Evolutionary conservation across 2,329 filamentous ascomycete species (phyloP).

Genomic region (Nannizziopsis barbatae): DNA sequence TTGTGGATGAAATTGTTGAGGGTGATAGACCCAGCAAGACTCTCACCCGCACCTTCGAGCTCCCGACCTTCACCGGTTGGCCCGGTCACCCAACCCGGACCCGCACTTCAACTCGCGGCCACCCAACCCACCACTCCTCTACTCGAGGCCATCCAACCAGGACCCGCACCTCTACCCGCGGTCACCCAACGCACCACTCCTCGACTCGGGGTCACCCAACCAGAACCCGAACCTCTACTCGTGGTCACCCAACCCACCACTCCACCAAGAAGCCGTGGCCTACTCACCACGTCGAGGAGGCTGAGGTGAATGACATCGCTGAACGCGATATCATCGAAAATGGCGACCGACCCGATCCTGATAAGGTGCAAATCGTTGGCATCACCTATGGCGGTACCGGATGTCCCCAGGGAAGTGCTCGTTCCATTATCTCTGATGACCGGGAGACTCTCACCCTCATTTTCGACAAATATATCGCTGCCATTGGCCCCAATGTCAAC

Average conservation of each 20-base stretch:
- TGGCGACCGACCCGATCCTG: constrained; percentile 4
- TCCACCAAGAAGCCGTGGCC: background rate
- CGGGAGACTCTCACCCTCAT: constrained; percentile 11
- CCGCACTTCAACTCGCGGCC: background rate
- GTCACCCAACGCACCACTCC: background rate
- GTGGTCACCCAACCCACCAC: background rate
- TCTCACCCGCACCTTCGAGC: background rate
- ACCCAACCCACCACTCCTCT: background rate
- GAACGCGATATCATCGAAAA: background rate
- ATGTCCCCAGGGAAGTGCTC: constrained; percentile 11
- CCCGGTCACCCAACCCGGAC: background rate
- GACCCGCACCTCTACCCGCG: background rate
- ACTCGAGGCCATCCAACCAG: background rate
- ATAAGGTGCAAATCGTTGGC: constrained; percentile 7
- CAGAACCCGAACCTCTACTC: too few relatives aligned
- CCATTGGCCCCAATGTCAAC: constrained; percentile 4
- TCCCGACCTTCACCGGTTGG: background rate
- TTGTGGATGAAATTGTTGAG: too few relatives aligned
- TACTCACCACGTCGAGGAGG: background rate
- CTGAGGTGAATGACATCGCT: background rate
- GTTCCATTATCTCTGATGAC: constrained; percentile 9
- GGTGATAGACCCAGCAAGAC: background rate
- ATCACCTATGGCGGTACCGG: constrained; percentile 12
- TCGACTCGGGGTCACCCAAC: background rate
- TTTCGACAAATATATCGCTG: constrained; percentile 10